Evolutionary conservation across 2,329 filamentous ascomycete genomes (phyloP), one percentile per base, ranked within the genome.

Genomic region (Boeremia lycopersici): DNA sequence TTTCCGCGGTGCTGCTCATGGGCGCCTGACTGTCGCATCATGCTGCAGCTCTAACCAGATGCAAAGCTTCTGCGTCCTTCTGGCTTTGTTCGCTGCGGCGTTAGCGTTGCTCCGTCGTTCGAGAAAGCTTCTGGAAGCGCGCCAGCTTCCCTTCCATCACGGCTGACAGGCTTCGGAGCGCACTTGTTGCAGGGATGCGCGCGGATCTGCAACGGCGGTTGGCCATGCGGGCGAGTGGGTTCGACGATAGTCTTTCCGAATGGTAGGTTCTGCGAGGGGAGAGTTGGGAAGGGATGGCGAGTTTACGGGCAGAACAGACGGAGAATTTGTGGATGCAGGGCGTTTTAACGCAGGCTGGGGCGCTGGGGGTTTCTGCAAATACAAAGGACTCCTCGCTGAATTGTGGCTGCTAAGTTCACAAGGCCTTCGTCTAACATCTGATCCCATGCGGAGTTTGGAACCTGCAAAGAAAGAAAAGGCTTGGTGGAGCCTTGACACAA

Each of bases 391-490:
- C 31, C 29, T 29, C 40, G 15, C 46, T 6, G 29, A n/a, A 33
- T 19, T 48, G 35, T 49, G 45, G 52, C 52, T 49, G 35, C 41
- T 44, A 33, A 19, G 6, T 33, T 45, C 7, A 15, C 19, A 11
- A n/a, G 15, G 13, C 36, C 10, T 17, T 28, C 17, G 19, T 38
- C 8, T 9, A n/a, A 38, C 15, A 48, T 48, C 28, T 4, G 35
- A 15, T 31, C 40, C 46, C 41, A 55, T 55, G 52, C 35, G 41
- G 42, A 36, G 46, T 46, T 43, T 55, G 13, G 41, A 50, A 39
- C 52, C 46, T 12, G 42, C 41, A 28, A 55, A 55, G 52, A 55
- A 50, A 50, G 52, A 55, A 44, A 50, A 55, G 52, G 52, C 46
- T 50, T 55, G 52, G 52, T 55, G 52, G 52, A 55, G 47, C 47